phyloP scores from a whole-genome alignment of 169 alveolate species.

The Plasmodium vinckei region DNA sequence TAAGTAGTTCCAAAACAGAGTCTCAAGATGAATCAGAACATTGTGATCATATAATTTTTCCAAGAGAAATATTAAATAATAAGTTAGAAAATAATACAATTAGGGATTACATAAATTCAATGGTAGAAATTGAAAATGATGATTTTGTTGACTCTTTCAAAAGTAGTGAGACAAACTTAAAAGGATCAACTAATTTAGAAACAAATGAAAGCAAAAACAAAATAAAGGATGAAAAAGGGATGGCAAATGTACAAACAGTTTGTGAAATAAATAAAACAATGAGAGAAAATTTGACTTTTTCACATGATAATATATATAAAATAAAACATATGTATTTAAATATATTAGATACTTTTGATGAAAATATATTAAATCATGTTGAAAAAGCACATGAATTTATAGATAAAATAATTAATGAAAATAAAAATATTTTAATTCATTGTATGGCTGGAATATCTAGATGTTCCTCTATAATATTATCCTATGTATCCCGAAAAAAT shows the following conservation, averaged over 20 bases:
- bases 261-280: slow-evolving; percentile 34
- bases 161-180: too few relatives aligned
- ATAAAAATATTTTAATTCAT: slow-evolving; percentile 52
- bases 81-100: slow-evolving; percentile 8
- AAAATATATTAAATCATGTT: slow-evolving; percentile 44
- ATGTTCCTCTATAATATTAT: slow-evolving; percentile 60
- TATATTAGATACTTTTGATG: slow-evolving; percentile 58
- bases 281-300: slow-evolving; percentile 4
- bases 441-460: slow-evolving; percentile 75
- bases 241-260: slow-evolving; percentile 5
- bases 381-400: slow-evolving; percentile 54
- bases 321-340: slow-evolving; percentile 67
- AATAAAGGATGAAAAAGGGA: not conserved
- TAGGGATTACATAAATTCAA: slow-evolving; percentile 40
- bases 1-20: not conserved
- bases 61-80: slow-evolving; percentile 16
- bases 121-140: slow-evolving; percentile 18
- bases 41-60: slow-evolving; percentile 36
- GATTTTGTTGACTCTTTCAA: not conserved
- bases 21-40: slow-evolving; percentile 1
- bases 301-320: slow-evolving; percentile 20
- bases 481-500: slow-evolving; percentile 58
- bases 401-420: slow-evolving; percentile 15
- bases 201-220: not conserved
- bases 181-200: too few relatives aligned